Percentiles rank a stretch among this genome's conserved stretches.
These are phyloP conservation scores for Quercus alba DNA, from an alignment of 306 rosid genomes.

Conservation along the genomic window DNA sequence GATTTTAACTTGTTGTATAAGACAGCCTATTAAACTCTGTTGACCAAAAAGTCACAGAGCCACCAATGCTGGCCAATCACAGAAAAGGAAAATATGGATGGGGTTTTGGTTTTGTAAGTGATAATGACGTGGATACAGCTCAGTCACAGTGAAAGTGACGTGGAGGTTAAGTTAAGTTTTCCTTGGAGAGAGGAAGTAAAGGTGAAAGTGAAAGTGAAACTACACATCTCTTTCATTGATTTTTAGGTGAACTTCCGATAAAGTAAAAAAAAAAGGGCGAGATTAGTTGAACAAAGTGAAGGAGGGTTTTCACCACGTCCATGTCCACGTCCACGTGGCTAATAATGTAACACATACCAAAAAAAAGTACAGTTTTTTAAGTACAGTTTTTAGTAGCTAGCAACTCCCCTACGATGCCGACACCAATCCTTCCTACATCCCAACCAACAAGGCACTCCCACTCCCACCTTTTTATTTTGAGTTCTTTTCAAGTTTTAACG, in stretches of 20 bases:
- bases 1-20: too few species aligned
- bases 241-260: background rate
- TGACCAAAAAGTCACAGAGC: background rate
- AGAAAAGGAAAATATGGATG: background rate
- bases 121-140: too few species aligned
- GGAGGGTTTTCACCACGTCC: background rate
- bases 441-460: conserved; percentile 1
- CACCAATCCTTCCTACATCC: conserved; percentile 9
- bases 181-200: background rate
- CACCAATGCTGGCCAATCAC: background rate
- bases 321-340: background rate
- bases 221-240: background rate
- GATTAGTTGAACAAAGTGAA: background rate
- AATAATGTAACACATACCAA: background rate
- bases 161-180: background rate
- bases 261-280: background rate
- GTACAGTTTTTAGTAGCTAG: conserved; percentile 8
- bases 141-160: background rate
- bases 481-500: background rate
- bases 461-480: background rate
- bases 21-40: too few species aligned
- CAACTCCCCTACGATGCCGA: conserved; percentile 10
- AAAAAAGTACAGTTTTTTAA: background rate
- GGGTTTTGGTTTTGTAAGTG: background rate
- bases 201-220: background rate